Evolutionary conservation across 371 early-diverging fungal species (phyloP).

Genomic region (Rhizopus stolonifer): DNA sequence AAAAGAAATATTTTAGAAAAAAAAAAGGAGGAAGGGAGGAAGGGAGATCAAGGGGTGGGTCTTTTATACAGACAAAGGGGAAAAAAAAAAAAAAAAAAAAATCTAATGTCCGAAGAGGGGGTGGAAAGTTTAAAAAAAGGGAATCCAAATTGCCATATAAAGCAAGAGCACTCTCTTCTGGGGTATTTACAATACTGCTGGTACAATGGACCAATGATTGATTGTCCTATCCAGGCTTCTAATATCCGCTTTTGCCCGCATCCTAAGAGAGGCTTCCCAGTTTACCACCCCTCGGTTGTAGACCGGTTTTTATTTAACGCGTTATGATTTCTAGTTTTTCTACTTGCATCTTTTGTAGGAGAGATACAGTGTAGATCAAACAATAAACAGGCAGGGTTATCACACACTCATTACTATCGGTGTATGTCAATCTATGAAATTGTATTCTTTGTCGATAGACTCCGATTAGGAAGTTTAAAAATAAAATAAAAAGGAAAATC

Average conservation of each 20-base stretch:
- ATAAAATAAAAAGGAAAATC: too few species aligned
- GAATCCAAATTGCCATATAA: slow-evolving; percentile 3
- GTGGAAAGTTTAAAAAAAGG: slow-evolving; percentile 6
- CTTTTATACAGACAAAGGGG: slow-evolving; percentile 1
- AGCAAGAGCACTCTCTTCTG: slow-evolving; percentile 1
- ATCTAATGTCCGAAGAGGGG: not conserved
- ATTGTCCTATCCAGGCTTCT: not conserved
- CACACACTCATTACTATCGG: not conserved
- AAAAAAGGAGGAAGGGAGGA: slow-evolving; percentile 4
- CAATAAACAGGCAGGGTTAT: not conserved
- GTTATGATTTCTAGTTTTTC: too few species aligned
- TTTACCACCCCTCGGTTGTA: too few species aligned
- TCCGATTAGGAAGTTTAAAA: too few species aligned
- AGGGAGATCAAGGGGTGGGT: slow-evolving; percentile 3
- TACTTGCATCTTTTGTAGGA: too few species aligned
- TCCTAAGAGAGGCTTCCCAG: not conserved
- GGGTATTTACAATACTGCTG: slow-evolving; percentile 3
- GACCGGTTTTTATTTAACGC: too few species aligned
- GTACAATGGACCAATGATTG: slow-evolving; percentile 2
- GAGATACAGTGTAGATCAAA: not conserved
- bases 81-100: slow-evolving; percentile 2
- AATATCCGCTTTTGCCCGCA: slow-evolving; percentile 1
- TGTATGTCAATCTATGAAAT: too few species aligned
- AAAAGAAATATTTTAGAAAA: slow-evolving; percentile 5
- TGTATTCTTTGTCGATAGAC: not conserved